phyloP scores from a whole-genome alignment of 768 basidiomycete species.

The Lactarius deliciosus region DNA sequence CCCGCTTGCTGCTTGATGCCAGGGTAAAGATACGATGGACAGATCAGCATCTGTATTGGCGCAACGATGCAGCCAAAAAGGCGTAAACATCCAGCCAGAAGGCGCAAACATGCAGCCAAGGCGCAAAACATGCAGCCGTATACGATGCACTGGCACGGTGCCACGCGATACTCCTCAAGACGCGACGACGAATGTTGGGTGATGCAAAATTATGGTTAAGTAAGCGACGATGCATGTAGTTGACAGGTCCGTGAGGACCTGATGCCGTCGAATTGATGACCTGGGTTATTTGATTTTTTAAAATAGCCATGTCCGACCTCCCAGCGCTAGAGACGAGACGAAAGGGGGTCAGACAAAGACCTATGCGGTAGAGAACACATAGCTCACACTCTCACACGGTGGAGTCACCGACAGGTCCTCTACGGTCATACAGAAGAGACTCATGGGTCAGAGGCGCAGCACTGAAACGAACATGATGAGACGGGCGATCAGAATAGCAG shows the following conservation, averaged over 20 bases:
- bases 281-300: constrained; percentile 26
- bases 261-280: constrained; percentile 3
- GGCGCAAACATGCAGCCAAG: too few species aligned
- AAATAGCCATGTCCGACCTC: constrained; percentile 21
- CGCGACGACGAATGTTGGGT: not conserved
- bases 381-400: constrained; percentile 13
- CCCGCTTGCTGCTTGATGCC: not conserved
- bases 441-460: not conserved
- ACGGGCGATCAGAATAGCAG: not conserved
- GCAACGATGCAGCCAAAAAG: not conserved
- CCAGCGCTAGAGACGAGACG: constrained; percentile 6
- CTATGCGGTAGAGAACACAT: not conserved
- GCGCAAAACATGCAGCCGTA: not conserved
- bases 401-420: constrained; percentile 25
- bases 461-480: not conserved
- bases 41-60: not conserved
- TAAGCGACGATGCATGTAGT: not conserved
- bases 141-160: too few species aligned
- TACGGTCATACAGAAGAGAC: not conserved
- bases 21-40: not conserved
- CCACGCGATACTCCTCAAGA: not conserved
- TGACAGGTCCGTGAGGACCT: constrained; percentile 12
- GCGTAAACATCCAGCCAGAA: not conserved
- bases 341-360: not conserved
- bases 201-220: not conserved